Evolutionary conservation across 176 grass and related monocot genomes (phyloP), one percentile per base, ranked within the genome.

Genomic region (Oryza glumipatula): DNA sequence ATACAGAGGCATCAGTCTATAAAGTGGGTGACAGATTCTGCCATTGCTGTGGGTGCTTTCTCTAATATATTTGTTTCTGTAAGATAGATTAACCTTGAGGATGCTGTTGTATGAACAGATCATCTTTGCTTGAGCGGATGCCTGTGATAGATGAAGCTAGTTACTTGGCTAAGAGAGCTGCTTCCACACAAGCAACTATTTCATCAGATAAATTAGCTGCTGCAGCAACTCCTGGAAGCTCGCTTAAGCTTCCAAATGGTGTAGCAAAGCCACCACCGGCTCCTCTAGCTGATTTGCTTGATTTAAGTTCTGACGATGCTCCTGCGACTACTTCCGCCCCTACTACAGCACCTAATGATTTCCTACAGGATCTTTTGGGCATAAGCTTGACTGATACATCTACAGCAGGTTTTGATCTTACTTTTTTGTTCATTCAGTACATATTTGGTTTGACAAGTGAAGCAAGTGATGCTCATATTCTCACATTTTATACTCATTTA

Each of bases 71-170:
- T 80, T 68, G 49, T 61, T 47, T 49, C 71, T 86, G 19, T 61
- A 74, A 19, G 49, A 49, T 43, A 65, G 69, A 58, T 79, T 75
- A 74, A 69, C 68, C 56, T 85, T 64, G 41, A 78, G 33, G 54
- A 67, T 86, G 24, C 56, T 84, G 71, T 35, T 93, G 21, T 79
- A 71, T 70, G 22, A 81, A 84, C 80, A 99, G 97, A 91, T 92
- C 97, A 71, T 96, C 94, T 86, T 94, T 99, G 67, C 89, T 99
- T 82, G 97, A 99, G 77, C 81, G 92, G 76, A 99, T 99, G 97
- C 97, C 97, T 76, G 94, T 99, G 82, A 86, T 99, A 78, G 97
- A 99, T 79, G 94, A 94, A 86, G 60, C 94, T 49, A 83, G 74
- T 80, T 99, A 94, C 85, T 77, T 99, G 61, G 11, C 72, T 79